Conservation (phyloP, 2,329 filamentous ascomycete genomes). For the Beauveria bassiana region DNA sequence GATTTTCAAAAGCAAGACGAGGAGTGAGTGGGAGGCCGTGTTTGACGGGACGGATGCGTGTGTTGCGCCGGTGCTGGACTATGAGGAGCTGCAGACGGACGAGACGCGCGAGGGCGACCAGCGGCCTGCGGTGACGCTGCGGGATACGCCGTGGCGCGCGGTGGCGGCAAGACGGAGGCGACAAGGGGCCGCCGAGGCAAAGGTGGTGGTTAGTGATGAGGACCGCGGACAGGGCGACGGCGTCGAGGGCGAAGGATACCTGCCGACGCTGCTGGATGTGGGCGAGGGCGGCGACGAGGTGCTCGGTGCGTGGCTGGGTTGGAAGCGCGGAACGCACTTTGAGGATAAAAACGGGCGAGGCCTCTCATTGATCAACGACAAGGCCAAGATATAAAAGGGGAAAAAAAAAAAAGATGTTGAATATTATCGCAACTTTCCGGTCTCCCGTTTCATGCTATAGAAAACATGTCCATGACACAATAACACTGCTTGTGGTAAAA, state of each 20-base stretch:
- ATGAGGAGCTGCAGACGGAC: conserved; percentile 56
- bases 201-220: conserved; percentile 16
- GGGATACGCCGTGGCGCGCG: conserved; percentile 59
- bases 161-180: conserved; percentile 27
- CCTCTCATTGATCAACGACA: conserved; percentile 36
- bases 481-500: too few species aligned
- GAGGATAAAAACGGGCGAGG: conserved; percentile 52
- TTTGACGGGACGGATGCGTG: conserved; percentile 93
- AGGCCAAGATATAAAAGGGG: conserved; percentile 25
- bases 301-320: conserved; percentile 67
- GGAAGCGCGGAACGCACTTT: conserved; percentile 65
- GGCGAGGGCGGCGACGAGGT: conserved; percentile 67
- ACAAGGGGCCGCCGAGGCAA: too few species aligned
- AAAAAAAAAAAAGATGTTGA: not conserved
- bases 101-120: conserved; percentile 56
- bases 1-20: conserved; percentile 61
- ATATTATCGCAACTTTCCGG: too few species aligned
- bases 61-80: conserved; percentile 77
- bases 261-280: conserved; percentile 47
- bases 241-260: conserved; percentile 61
- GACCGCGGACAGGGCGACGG: conserved; percentile 56
- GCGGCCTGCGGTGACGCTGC: conserved; percentile 61
- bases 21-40: conserved; percentile 72
- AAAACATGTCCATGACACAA: not conserved
- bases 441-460: not conserved